Evolutionary conservation across 371 early-diverging fungal genomes (phyloP).

Genomic region (Syncephalastrum contaminatum): DNA sequence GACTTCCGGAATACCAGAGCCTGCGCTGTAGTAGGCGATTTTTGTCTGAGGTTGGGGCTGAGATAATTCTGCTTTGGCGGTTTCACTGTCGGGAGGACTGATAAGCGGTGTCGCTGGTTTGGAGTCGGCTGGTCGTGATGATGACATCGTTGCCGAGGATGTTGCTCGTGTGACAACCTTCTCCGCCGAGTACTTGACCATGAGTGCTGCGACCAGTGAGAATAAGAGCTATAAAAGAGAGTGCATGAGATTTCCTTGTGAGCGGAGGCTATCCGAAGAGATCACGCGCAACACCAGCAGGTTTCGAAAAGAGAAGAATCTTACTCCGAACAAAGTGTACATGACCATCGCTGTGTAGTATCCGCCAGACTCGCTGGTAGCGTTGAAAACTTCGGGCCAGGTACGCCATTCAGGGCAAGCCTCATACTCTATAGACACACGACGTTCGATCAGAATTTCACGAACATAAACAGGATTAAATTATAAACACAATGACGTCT

Average conservation of each 20-base stretch:
- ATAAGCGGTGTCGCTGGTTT: constrained; percentile 2
- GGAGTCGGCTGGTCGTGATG: not conserved
- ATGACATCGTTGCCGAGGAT: no score
- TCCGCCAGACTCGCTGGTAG: constrained; percentile 13
- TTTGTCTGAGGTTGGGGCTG: constrained; percentile 33
- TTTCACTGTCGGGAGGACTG: constrained; percentile 1
- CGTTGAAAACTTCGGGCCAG: constrained; percentile 41
- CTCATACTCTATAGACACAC: constrained; percentile 18
- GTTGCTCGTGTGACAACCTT: constrained; percentile 27
- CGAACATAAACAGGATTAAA: constrained; percentile 1
- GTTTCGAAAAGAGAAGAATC: constrained; percentile 1
- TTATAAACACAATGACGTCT: constrained; percentile 2
- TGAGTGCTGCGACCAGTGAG: constrained; percentile 32
- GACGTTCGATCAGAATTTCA: not conserved
- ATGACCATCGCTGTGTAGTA: constrained; percentile 37
- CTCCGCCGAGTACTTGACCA: constrained; percentile 48
- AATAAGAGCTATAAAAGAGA: constrained; percentile 26
- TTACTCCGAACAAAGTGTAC: constrained; percentile 46
- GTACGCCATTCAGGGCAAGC: constrained; percentile 43
- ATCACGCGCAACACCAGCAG: no score
- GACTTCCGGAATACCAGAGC: constrained; percentile 94
- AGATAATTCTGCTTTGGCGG: not conserved
- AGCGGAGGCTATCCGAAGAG: no score
- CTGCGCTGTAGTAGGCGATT: constrained; percentile 71
- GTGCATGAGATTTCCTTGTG: constrained; percentile 2